A percentile compares a stretch with the other conserved stretches of the same genome.
These are phyloP conservation scores for Pythium guiyangense DNA, from an alignment of 352 stramenopile genomes.

Conservation along the genomic window DNA sequence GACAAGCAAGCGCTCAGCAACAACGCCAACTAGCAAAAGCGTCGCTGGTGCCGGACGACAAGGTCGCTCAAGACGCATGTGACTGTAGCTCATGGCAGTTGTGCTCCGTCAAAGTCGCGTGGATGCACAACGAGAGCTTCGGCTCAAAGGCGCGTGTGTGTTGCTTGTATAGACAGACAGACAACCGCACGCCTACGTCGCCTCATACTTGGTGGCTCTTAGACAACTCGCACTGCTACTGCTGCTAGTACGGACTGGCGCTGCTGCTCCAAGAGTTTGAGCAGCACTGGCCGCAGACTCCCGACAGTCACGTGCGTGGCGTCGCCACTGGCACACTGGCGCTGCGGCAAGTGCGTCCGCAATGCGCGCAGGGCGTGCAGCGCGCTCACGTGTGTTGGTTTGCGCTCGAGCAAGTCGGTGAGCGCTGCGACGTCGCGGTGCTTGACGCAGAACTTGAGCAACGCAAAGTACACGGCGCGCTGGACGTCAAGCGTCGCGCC, in stretches of 20 bases:
- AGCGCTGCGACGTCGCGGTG: slow-evolving; percentile 41
- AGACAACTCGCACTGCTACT: background rate
- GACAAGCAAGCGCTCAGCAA: no score
- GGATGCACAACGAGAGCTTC: no score
- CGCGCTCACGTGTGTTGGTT: slow-evolving; percentile 49
- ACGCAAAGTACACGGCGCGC: slow-evolving; percentile 54
- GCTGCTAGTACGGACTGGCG: no score
- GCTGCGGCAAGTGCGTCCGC: slow-evolving; percentile 23
- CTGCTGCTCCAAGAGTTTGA: slow-evolving; percentile 35
- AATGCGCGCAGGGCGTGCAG: slow-evolving; percentile 57
- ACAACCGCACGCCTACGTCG: no score
- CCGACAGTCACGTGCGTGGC: slow-evolving; percentile 38
- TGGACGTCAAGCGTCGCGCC: slow-evolving; percentile 8
- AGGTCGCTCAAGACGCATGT: no score
- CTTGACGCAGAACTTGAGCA: slow-evolving; percentile 61
- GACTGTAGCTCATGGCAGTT: no score
- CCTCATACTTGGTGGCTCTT: no score
- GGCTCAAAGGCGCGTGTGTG: no score
- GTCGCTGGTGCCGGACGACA: no score
- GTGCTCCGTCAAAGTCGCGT: no score
- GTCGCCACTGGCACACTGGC: background rate
- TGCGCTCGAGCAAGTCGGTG: slow-evolving; percentile 38
- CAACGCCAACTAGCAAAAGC: no score
- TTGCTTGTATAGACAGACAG: no score
- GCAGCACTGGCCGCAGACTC: slow-evolving; percentile 37